phyloP scores from a whole-genome alignment of 78 protist genomes.

The Ministeria vibrans region DNA sequence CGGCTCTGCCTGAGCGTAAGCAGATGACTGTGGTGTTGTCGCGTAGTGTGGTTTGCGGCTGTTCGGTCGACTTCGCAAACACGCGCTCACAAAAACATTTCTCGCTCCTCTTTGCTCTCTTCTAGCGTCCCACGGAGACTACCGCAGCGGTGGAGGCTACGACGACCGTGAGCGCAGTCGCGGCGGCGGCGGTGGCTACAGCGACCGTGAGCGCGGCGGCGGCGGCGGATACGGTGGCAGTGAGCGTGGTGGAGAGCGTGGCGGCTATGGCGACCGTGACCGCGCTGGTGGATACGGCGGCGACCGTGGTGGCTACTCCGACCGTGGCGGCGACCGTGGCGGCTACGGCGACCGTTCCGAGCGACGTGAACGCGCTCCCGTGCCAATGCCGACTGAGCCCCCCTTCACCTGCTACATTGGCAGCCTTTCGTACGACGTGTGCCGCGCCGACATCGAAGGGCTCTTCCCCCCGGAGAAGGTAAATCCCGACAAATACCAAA shows the following conservation, averaged over 20 bases:
- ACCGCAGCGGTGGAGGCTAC: neutral
- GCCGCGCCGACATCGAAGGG: neutral
- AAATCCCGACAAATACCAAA: no score
- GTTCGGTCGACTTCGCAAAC: no score
- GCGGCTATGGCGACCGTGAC: neutral
- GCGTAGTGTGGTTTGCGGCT: no score
- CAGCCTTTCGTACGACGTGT: constrained; percentile 11
- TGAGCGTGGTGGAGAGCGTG: constrained; percentile 13
- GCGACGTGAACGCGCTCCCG: neutral
- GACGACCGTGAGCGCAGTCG: neutral
- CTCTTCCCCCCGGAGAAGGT: constrained; percentile 3
- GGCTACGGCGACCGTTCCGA: neutral
- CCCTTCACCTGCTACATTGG: constrained; percentile 22
- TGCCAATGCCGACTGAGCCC: neutral
- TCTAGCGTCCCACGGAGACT: neutral
- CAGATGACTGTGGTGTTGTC: no score
- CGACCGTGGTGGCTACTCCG: neutral
- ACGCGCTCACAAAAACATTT: no score
- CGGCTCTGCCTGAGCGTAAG: no score
- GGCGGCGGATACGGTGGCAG: neutral
- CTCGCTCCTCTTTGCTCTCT: neutral
- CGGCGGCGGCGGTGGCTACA: neutral
- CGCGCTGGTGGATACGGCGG: neutral
- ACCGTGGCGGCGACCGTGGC: neutral
- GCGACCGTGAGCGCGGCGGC: neutral